Percentiles rank a stretch among this genome's conserved stretches.
These are phyloP conservation scores for Dioszegia hungarica DNA, from an alignment of 768 basidiomycete species.

Conservation along the genomic window DNA sequence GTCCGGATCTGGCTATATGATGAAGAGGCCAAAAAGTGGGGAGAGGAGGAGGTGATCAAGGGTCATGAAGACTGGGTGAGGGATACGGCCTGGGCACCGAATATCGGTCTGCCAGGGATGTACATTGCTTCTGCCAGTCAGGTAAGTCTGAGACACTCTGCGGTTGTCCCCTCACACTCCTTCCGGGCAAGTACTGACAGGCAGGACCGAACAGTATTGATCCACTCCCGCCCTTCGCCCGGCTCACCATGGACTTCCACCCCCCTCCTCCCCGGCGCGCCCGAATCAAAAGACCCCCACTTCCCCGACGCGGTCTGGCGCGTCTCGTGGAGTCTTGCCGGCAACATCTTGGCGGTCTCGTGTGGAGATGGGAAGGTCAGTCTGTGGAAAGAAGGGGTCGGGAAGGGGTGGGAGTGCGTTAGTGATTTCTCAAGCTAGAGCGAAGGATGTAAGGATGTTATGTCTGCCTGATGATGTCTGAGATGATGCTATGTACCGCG, in stretches of 20 bases:
- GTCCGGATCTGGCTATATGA: constrained; percentile 90
- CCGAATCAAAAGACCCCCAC: constrained; percentile 60
- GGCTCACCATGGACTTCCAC: constrained; percentile 45
- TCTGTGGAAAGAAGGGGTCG: constrained; percentile 95
- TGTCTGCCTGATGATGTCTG: background rate
- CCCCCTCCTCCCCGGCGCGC: constrained; percentile 49
- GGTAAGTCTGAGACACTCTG: constrained; percentile 52
- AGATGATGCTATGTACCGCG: no score
- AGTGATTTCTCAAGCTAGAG: constrained; percentile 82
- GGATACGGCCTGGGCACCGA: constrained; percentile 98
- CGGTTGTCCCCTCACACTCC: no score
- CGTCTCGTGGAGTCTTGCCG: constrained; percentile 96
- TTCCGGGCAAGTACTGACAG: background rate
- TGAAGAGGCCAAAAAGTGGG: constrained; percentile 82
- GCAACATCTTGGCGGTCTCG: constrained; percentile 91
- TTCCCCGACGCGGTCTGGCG: constrained; percentile 98
- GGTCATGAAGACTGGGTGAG: constrained; percentile 97
- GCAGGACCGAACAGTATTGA: constrained; percentile 49
- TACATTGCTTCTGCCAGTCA: constrained; percentile 96
- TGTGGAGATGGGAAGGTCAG: constrained; percentile 98
- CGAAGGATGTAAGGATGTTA: background rate
- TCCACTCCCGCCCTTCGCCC: constrained; percentile 44
- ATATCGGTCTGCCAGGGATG: constrained; percentile 85
- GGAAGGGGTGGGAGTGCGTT: constrained; percentile 93
- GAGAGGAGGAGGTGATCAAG: constrained; percentile 80